phyloP scores from a whole-genome alignment of 164 flowering plant species.

The Vitis cinerea region DNA sequence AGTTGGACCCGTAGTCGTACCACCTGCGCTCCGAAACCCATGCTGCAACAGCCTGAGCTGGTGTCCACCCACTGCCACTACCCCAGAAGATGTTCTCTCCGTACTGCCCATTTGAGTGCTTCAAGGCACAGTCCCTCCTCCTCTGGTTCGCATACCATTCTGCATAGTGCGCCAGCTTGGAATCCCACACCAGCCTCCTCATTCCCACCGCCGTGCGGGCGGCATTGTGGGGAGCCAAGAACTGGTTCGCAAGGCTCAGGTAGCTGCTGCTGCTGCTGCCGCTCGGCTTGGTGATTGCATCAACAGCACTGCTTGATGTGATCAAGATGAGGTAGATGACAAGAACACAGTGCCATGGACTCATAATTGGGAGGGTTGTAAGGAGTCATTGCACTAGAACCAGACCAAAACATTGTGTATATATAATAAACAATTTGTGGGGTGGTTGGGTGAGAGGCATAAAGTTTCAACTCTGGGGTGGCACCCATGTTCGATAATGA shows the following conservation, averaged over 20 bases:
- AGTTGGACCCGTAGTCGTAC: slow-evolving; percentile 37
- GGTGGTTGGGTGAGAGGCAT: slow-evolving; percentile 11
- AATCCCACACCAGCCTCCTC: slow-evolving; percentile 56
- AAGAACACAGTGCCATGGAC: neutral
- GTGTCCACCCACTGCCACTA: slow-evolving; percentile 51
- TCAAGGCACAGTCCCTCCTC: slow-evolving; percentile 42
- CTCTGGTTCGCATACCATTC: slow-evolving; percentile 41
- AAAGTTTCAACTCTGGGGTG: slow-evolving; percentile 36
- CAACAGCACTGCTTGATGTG: slow-evolving; percentile 4
- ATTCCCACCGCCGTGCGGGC: slow-evolving; percentile 35
- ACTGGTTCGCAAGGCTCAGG: slow-evolving; percentile 24
- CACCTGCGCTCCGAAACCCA: slow-evolving; percentile 55
- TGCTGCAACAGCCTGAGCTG: slow-evolving; percentile 44
- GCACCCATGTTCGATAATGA: slow-evolving; percentile 73
- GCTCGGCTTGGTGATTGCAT: neutral
- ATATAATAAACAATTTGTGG: slow-evolving; percentile 4
- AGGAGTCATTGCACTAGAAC: too few relatives aligned
- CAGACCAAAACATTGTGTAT: neutral
- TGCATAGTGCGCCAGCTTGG: slow-evolving; percentile 45
- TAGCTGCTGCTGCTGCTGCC: neutral
- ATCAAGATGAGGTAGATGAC: slow-evolving; percentile 22
- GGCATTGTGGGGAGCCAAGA: slow-evolving; percentile 54
- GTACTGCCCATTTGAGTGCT: slow-evolving; percentile 66
- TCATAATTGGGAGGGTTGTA: too few relatives aligned
- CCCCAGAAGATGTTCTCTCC: slow-evolving; percentile 91